A percentile compares a stretch with the other conserved stretches of the same genome.
These are phyloP conservation scores for Yamadazyma laniorum DNA, from an alignment of 805 yeast genomes.

Conservation along the genomic window DNA sequence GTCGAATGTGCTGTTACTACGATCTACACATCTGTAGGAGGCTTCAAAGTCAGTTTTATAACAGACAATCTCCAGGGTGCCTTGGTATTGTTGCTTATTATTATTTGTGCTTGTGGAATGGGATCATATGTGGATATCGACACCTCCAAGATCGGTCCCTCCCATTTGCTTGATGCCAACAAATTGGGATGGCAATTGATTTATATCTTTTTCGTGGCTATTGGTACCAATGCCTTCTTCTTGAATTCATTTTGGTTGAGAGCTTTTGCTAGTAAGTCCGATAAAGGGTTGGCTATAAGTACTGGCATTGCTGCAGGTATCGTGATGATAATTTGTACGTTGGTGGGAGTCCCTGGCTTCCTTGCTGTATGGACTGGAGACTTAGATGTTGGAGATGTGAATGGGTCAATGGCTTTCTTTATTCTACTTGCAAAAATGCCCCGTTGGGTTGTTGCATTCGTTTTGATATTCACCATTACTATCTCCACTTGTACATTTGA, in stretches of 20 bases:
- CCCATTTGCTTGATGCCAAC: conserved; percentile 62
- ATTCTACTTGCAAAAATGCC: conserved; percentile 71
- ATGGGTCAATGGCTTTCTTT: conserved; percentile 70
- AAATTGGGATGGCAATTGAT: conserved; percentile 86
- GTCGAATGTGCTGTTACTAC: conserved; percentile 86
- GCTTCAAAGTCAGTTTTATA: conserved; percentile 81
- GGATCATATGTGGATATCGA: conserved; percentile 72
- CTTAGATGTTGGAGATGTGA: conserved; percentile 48
- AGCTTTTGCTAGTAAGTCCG: conserved; percentile 82
- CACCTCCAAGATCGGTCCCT: conserved; percentile 57
- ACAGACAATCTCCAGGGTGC: conserved; percentile 87
- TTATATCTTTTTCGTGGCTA: conserved; percentile 81
- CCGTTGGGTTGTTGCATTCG: conserved; percentile 81
- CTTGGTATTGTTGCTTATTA: conserved; percentile 61
- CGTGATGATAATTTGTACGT: conserved; percentile 58
- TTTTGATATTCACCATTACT: conserved; percentile 67
- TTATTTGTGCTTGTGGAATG: conserved; percentile 76
- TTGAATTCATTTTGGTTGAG: conserved; percentile 93
- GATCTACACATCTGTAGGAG: conserved; percentile 84
- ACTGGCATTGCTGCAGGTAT: conserved; percentile 72
- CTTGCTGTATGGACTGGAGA: conserved; percentile 90
- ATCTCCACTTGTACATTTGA: conserved; percentile 89
- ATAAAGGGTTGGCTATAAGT: conserved; percentile 73
- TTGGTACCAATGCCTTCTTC: conserved; percentile 86
- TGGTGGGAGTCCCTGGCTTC: conserved; percentile 81